A percentile compares a stretch with the other conserved stretches of the same genome.
phyloP scores from a whole-genome alignment of 179 eudicot genomes.

The Carnegiea gigantea region DNA sequence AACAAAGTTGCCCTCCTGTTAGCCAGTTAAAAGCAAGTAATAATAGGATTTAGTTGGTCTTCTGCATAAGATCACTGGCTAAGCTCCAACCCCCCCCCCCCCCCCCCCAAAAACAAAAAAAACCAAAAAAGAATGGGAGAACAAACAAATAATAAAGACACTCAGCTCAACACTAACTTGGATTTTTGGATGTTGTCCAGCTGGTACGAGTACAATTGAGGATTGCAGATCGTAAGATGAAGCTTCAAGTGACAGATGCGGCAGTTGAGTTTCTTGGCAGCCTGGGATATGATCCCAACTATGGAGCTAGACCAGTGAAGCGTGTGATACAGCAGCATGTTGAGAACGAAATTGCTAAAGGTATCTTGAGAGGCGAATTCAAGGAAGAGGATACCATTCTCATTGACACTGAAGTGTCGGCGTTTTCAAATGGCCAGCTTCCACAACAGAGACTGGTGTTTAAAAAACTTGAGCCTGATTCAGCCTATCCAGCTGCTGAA shows the following conservation, averaged over 20 bases:
- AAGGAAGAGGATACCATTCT: slow-evolving; percentile 72
- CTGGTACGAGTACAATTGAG: slow-evolving; percentile 75
- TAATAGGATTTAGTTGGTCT: too few relatives aligned
- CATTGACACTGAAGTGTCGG: slow-evolving; percentile 75
- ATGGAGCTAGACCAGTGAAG: slow-evolving; percentile 93
- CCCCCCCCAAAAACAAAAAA: too few relatives aligned
- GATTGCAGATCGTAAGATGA: slow-evolving; percentile 78
- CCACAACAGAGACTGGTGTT: slow-evolving; percentile 80
- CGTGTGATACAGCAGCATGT: slow-evolving; percentile 81
- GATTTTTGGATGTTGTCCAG: slow-evolving; percentile 33
- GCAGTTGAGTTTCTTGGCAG: slow-evolving; percentile 75
- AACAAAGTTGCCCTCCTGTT: too few relatives aligned
- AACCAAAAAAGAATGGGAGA: too few relatives aligned
- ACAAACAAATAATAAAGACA: too few relatives aligned
- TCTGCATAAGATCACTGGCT: too few relatives aligned
- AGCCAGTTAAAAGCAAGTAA: too few relatives aligned
- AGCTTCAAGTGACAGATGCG: slow-evolving; percentile 62
- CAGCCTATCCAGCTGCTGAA: slow-evolving; percentile 40
- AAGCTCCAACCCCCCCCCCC: too few relatives aligned
- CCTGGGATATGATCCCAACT: slow-evolving; percentile 93
- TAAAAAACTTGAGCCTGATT: slow-evolving; percentile 38
- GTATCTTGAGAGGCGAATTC: slow-evolving; percentile 80
- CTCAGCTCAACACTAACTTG: neutral
- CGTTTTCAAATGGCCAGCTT: slow-evolving; percentile 70
- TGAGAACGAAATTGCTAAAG: slow-evolving; percentile 92